Evolutionary conservation across 2,329 filamentous ascomycete species (phyloP), one percentile per base, ranked within the genome.

Genomic region (Polychaeton citri): DNA sequence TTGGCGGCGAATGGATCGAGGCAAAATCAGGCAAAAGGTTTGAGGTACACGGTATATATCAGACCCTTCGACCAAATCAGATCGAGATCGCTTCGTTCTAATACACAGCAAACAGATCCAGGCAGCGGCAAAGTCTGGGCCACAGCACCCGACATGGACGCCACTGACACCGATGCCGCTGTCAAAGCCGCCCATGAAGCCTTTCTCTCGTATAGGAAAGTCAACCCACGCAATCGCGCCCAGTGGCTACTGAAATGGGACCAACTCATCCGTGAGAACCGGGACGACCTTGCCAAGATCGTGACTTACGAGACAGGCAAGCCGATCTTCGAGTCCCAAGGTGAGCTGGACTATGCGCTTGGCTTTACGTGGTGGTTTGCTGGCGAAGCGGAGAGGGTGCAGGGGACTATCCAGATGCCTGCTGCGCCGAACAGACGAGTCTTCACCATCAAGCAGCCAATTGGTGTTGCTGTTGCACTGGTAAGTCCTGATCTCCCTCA

Each of bases 401-500:
- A 70, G 18, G 81, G 81, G 12, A 68, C 68, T 0, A 67, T 79
- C 4, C 69, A 73, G 32, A 64, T 67, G 1, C 68, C 76, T 1
- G 63, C 79, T 0, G 60, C 72, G 0, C 73, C 80, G 0, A 73
- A 74, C 20, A 64, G 81, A 5, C 66, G 80, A 9, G 67, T 77
- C 2, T 72, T 87, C 41, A 80, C 77, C 0, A 70, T 86, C 46
- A 87, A 87, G 62, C 79, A 83, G 55, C 79, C 79, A 1, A 68
- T 82, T 39, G 79, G 79, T 37, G 76, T 81, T 8, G 67, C 72
- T 0, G 78, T 70, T 0, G 79, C 78, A 0, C 59, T 84, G 12
- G 77, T 82, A 28, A 28, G 24, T 28, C 24, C 12, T 15, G 3
- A 28, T 10, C n/a, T n/a, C n/a, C n/a, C n/a, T n/a, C n/a, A n/a